phyloP scores from a whole-genome alignment of 768 basidiomycete genomes.

The Dictyophora rubrovolvata region DNA sequence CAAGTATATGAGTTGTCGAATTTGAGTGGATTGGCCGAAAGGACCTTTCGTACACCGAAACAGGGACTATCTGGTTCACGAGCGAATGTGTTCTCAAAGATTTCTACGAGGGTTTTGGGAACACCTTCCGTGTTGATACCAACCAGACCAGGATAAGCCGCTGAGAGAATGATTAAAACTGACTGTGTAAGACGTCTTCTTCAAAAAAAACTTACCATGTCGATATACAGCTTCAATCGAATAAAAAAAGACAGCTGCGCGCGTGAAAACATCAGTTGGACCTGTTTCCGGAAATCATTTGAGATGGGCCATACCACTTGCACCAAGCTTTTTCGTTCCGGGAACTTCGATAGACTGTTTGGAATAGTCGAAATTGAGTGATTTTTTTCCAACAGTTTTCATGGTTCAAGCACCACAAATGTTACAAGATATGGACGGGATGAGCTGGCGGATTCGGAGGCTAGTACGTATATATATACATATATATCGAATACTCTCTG shows the following conservation, averaged over 20 bases:
- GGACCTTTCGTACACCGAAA: slow-evolving; percentile 57
- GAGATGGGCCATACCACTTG: slow-evolving; percentile 47
- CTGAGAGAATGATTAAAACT: neutral
- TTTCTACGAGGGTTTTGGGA: slow-evolving; percentile 40
- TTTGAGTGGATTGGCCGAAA: slow-evolving; percentile 57
- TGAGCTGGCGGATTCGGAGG: too few relatives aligned
- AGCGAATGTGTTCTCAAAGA: slow-evolving; percentile 57
- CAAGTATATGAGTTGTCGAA: slow-evolving; percentile 63
- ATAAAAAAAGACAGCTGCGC: slow-evolving; percentile 6
- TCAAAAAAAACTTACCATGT: slow-evolving; percentile 42
- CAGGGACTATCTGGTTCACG: slow-evolving; percentile 40
- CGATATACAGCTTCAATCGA: slow-evolving; percentile 60
- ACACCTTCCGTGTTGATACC: neutral
- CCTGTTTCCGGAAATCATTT: neutral
- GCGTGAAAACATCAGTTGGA: neutral
- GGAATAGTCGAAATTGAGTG: slow-evolving; percentile 37
- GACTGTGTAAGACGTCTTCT: neutral
- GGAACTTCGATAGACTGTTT: slow-evolving; percentile 64
- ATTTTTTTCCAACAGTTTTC: neutral
- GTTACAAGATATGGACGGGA: too few relatives aligned
- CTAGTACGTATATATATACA: too few relatives aligned
- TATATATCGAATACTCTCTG: too few relatives aligned
- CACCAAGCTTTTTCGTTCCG: slow-evolving; percentile 70
- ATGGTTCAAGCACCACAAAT: neutral
- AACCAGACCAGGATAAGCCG: slow-evolving; percentile 8